These are phyloP conservation scores for Schizochytrium sp. DNA, from an alignment of 108 stramenopile genomes.

Conservation along the genomic window DNA sequence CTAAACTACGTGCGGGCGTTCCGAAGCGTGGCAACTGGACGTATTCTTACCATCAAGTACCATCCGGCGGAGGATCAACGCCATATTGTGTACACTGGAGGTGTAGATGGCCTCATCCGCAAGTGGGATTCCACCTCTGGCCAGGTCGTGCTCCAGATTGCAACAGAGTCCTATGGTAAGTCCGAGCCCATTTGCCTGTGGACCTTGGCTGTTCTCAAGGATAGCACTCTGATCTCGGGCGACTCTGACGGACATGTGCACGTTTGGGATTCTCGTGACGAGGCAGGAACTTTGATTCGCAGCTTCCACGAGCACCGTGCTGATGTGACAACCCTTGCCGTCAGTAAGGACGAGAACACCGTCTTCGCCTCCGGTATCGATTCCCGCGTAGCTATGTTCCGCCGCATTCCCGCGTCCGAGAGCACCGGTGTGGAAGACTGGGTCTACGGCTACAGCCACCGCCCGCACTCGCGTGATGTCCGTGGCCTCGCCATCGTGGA, in stretches of 20 bases:
- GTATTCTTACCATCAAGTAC: constrained; percentile 1
- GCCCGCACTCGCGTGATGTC: constrained; percentile 57
- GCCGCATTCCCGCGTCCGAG: neutral
- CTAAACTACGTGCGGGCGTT: constrained; percentile 42
- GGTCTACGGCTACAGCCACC: constrained; percentile 55
- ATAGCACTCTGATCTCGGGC: constrained; percentile 23
- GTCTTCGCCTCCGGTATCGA: constrained; percentile 58
- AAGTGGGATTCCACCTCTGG: constrained; percentile 43
- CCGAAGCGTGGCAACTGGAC: neutral
- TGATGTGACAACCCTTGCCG: constrained; percentile 38
- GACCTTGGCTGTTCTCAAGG: constrained; percentile 38
- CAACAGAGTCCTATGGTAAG: constrained; percentile 57
- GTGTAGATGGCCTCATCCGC: constrained; percentile 48
- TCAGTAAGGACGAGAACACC: constrained; percentile 33
- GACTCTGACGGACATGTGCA: constrained; percentile 54
- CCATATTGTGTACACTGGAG: constrained; percentile 11
- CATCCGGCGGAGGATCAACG: constrained; percentile 1
- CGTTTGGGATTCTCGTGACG: constrained; percentile 50
- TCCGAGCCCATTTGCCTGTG: constrained; percentile 54
- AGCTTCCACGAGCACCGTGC: constrained; percentile 58
- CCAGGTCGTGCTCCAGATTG: constrained; percentile 15
- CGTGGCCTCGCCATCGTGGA: constrained; percentile 47
- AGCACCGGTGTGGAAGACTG: constrained; percentile 28
- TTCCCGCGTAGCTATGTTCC: constrained; percentile 51
- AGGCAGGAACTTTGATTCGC: constrained; percentile 18